Evolutionary conservation across 371 early-diverging fungal genomes (phyloP).

Genomic region (Zychaea mexicana): DNA sequence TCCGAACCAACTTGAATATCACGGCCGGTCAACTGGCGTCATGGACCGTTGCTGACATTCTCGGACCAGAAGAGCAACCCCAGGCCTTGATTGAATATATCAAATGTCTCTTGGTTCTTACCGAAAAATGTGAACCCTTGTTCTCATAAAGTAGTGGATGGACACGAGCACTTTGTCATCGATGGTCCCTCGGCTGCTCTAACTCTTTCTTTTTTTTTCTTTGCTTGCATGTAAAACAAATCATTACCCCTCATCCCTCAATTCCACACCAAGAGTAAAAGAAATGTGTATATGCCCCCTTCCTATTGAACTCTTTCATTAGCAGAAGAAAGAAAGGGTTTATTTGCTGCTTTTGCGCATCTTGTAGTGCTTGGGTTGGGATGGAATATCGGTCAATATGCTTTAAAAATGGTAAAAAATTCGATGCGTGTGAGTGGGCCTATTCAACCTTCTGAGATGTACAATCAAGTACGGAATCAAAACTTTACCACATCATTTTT

Average conservation of each 20-base stretch:
- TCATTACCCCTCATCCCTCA: too few species aligned
- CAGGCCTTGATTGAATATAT: constrained; percentile 34
- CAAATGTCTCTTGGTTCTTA: constrained; percentile 36
- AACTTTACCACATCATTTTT: constrained; percentile 25
- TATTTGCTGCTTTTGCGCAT: constrained; percentile 1
- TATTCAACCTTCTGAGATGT: too few species aligned
- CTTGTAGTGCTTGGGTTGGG: not conserved
- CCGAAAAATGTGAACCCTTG: constrained; percentile 30
- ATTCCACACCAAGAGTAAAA: too few species aligned
- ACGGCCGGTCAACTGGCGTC: constrained; percentile 27
- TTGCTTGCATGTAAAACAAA: too few species aligned
- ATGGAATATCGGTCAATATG: not conserved
- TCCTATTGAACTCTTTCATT: too few species aligned
- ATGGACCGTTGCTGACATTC: constrained; percentile 43
- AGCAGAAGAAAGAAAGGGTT: not conserved
- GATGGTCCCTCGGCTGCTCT: too few species aligned
- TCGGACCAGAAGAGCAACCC: constrained; percentile 23
- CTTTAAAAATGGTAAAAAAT: not conserved
- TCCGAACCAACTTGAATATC: constrained; percentile 35
- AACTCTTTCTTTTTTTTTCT: too few species aligned
- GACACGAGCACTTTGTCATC: not conserved
- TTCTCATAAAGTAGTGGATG: not conserved
- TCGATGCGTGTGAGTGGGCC: too few species aligned
- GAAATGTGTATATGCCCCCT: too few species aligned
- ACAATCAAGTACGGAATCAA: too few species aligned